Percentiles rank a stretch among this genome's conserved stretches.
These are phyloP conservation scores for Piper betle DNA, from an alignment of 164 flowering plant species.

Conservation along the genomic window DNA sequence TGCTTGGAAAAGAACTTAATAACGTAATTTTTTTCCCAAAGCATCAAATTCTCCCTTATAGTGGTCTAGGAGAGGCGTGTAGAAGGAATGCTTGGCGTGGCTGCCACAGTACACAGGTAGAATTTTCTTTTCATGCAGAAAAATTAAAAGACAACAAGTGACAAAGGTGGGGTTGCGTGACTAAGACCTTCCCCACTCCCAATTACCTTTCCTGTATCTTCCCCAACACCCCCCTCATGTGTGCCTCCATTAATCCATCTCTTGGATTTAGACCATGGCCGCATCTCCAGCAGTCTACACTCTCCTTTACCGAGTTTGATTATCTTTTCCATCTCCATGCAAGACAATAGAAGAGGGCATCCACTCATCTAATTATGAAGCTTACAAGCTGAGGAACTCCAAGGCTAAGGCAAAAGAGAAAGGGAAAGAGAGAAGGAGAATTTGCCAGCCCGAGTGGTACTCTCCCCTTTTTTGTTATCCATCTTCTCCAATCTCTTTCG, in stretches of 20 bases:
- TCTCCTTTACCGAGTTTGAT: background rate
- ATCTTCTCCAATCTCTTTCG: slow-evolving; percentile 8
- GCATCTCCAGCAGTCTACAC: background rate
- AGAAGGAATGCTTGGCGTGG: no score
- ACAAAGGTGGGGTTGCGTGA: no score
- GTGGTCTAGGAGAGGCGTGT: no score
- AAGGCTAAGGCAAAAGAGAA: slow-evolving; percentile 9
- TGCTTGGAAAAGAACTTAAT: no score
- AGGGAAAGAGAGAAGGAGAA: slow-evolving; percentile 6
- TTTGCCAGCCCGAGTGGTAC: background rate
- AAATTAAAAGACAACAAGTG: no score
- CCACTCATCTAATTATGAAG: slow-evolving; percentile 17
- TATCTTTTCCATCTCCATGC: slow-evolving; percentile 8
- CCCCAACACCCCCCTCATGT: background rate
- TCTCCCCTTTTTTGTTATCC: slow-evolving; percentile 2
- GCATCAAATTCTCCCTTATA: no score
- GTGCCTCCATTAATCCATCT: background rate
- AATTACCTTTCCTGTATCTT: no score
- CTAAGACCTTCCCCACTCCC: no score
- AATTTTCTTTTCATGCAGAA: no score
- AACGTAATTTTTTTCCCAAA: no score
- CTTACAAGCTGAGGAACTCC: slow-evolving; percentile 40
- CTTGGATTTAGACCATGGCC: background rate
- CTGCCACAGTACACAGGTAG: no score
- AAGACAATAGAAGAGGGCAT: slow-evolving; percentile 13